Percentiles rank a stretch among this genome's conserved stretches.
These are phyloP conservation scores for Wickerhamomyces canadensis DNA, from an alignment of 805 yeast species.

Conservation along the genomic window DNA sequence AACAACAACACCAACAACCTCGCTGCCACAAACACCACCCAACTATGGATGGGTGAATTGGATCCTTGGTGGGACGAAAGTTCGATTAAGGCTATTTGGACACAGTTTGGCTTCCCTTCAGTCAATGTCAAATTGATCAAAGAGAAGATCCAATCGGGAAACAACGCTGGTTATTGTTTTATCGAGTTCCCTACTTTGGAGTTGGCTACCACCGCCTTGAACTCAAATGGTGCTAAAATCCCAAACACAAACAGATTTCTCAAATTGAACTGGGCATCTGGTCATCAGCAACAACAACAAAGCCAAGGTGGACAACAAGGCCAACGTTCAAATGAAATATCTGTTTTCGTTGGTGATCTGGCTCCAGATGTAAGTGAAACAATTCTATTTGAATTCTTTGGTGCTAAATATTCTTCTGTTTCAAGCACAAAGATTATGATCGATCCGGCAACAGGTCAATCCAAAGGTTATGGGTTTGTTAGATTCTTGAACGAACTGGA, in stretches of 20 bases:
- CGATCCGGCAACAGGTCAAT: slow-evolving; percentile 62
- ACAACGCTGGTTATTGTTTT: slow-evolving; percentile 74
- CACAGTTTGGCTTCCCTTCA: slow-evolving; percentile 52
- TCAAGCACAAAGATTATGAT: slow-evolving; percentile 73
- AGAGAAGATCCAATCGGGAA: slow-evolving; percentile 41
- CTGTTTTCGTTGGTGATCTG: slow-evolving; percentile 84
- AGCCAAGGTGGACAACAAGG: slow-evolving; percentile 4
- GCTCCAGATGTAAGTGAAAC: slow-evolving; percentile 69
- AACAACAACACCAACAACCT: background rate
- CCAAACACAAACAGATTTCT: slow-evolving; percentile 57
- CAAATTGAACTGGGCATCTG: slow-evolving; percentile 79
- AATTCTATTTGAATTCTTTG: slow-evolving; percentile 59
- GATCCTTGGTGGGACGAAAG: slow-evolving; percentile 82
- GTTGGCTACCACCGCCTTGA: slow-evolving; percentile 60
- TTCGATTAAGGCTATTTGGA: slow-evolving; percentile 65
- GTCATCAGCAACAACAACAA: slow-evolving; percentile 34
- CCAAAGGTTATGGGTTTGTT: slow-evolving; percentile 90
- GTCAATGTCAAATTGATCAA: slow-evolving; percentile 65
- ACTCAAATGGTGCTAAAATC: slow-evolving; percentile 61
- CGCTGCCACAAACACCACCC: slow-evolving; percentile 15
- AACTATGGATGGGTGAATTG: slow-evolving; percentile 85
- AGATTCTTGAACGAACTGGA: slow-evolving; percentile 61
- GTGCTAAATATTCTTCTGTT: slow-evolving; percentile 64
- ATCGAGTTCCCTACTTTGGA: slow-evolving; percentile 61
- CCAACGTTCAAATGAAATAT: slow-evolving; percentile 37